phyloP scores from a whole-genome alignment of 1,139 yeast species.

The Yamadazyma dendronema region DNA sequence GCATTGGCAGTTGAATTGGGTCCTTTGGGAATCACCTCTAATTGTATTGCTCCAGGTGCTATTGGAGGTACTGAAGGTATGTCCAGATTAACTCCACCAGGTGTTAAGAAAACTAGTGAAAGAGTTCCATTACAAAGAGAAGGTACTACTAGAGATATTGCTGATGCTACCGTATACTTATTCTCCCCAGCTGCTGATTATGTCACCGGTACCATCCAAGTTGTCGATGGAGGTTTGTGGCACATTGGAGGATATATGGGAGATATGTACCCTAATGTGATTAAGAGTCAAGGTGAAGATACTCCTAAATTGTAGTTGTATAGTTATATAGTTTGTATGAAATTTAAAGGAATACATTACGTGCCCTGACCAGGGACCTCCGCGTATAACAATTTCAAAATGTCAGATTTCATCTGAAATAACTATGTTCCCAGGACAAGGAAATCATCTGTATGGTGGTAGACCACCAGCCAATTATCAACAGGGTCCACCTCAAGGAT shows the following conservation, averaged over 20 bases:
- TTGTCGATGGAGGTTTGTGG: conserved; percentile 94
- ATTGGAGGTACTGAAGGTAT: conserved; percentile 82
- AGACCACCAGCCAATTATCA: conserved; percentile 4
- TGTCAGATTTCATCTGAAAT: conserved; percentile 3
- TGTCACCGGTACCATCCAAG: conserved; percentile 72
- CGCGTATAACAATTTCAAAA: background rate
- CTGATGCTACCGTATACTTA: conserved; percentile 81
- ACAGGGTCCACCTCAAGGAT: conserved; percentile 3
- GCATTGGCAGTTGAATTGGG: conserved; percentile 87
- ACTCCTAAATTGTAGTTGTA: conserved; percentile 14
- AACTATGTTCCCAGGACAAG: conserved; percentile 38
- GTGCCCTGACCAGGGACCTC: background rate
- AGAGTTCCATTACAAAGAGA: conserved; percentile 73
- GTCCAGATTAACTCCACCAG: conserved; percentile 48
- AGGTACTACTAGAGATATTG: conserved; percentile 78
- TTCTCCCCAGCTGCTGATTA: conserved; percentile 81
- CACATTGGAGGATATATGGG: conserved; percentile 55
- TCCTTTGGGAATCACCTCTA: conserved; percentile 77
- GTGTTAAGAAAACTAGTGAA: conserved; percentile 31
- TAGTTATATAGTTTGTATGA: too few relatives aligned
- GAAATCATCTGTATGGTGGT: conserved; percentile 20
- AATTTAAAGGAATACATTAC: background rate
- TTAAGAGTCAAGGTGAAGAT: conserved; percentile 24
- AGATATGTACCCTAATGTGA: conserved; percentile 34
- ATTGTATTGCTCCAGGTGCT: conserved; percentile 87